phyloP scores from a whole-genome alignment of 148 eudicot genomes.

The Mesembryanthemum crystallinum region DNA sequence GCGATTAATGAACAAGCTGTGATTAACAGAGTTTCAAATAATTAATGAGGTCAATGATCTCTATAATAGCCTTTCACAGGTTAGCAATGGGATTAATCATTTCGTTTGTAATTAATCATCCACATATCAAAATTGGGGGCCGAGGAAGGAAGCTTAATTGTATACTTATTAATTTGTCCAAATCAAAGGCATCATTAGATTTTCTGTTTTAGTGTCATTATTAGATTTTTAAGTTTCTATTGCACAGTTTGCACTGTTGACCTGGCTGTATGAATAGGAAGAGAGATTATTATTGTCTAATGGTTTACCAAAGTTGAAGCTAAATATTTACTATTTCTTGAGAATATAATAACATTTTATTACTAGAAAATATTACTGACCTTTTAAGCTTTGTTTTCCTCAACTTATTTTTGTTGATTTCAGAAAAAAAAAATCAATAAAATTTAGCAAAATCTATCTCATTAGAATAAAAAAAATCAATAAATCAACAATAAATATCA shows the following conservation, averaged over 20 bases:
- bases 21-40: neutral
- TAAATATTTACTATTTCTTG: neutral
- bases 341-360: neutral
- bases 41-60: conserved; percentile 15
- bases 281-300: neutral
- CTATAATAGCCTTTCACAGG: neutral
- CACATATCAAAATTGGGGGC: conserved; percentile 21
- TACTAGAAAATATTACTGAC: too few relatives aligned
- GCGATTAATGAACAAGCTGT: neutral
- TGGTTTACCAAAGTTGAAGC: neutral
- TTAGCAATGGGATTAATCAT: conserved; percentile 5
- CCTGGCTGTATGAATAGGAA: neutral
- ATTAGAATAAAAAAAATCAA: too few relatives aligned
- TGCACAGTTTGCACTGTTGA: neutral
- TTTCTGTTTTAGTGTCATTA: conserved; percentile 9
- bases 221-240: neutral
- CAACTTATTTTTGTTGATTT: too few relatives aligned
- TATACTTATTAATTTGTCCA: neutral
- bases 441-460: too few relatives aligned
- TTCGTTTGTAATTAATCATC: neutral
- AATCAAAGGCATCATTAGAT: neutral
- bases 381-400: too few relatives aligned
- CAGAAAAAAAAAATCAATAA: too few relatives aligned
- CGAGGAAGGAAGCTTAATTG: neutral
- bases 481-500: too few relatives aligned